Base-by-base conservation (phyloP, 495 filamentous ascomycete species). In the Penicillium steckii region DNA sequence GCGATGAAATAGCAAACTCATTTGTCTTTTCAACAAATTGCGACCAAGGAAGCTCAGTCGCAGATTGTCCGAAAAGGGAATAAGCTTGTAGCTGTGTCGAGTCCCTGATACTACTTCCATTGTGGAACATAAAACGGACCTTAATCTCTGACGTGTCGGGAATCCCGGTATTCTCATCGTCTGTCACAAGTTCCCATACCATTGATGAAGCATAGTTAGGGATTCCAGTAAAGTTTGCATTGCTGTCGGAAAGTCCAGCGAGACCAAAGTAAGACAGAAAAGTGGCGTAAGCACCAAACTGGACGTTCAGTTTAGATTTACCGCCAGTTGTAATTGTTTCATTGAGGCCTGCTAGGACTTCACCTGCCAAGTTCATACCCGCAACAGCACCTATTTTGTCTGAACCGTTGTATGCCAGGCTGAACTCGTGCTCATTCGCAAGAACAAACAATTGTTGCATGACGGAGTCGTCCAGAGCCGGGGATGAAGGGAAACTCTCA, bases 181-280 rank as follows among this genome's bases (percentile, higher is more conserved):
- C 67, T 18, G 79, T 81, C 49, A 80, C 72, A 3, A 82, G 72
- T 60, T 82, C 78, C 67, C 78, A 81, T 13, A 64, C 61, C 77
- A 82, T 82, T 7, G 72, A 74, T 3, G 78, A 78, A 6, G 78
- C 77, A 44, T 81, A 82, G 53, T 77, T 69, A 0, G 75, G 75
- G 6, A 82, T 65, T 13, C 79, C 79, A 37, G 65, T 71, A 52
- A 81, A 82, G 38, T 69, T 55, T 7, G 48, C 53, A 46, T 65
- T 59, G 8, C 44, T 53, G 5, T 42, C 37, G 2, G 67, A 52
- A 8, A 82, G 67, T 35, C 75, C 60, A 0, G 77, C 72, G 25
- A 82, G 72, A 15, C 76, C 78, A 51, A 80, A 81, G 62, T 80
- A 80, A 0, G 78, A 74, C 26, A 74, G 66, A 61, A 81, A 80